phyloP scores from a whole-genome alignment of 176 grass and related monocot species.

The Urochloa ruziziensis region DNA sequence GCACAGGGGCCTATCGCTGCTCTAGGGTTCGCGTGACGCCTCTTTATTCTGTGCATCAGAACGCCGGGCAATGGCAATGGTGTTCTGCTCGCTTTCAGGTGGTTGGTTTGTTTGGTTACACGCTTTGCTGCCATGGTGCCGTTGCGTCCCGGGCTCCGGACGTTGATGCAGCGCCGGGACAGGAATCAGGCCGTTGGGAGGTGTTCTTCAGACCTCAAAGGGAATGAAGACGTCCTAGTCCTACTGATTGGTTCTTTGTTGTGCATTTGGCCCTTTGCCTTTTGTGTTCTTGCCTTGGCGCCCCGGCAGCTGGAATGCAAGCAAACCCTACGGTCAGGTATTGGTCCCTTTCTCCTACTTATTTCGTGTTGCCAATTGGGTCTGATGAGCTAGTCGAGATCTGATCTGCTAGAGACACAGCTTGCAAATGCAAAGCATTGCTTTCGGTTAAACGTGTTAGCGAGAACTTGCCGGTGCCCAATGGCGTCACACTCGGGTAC shows the following conservation, averaged over 20 bases:
- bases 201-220: conserved; percentile 15
- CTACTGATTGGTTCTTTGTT: background rate
- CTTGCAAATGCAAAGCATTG: background rate
- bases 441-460: background rate
- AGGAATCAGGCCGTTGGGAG: conserved; percentile 34
- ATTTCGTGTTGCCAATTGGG: background rate
- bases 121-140: background rate
- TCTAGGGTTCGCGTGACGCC: conserved; percentile 22
- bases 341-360: background rate
- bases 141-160: conserved; percentile 19
- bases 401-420: background rate
- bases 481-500: background rate
- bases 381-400: background rate
- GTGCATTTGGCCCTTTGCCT: background rate
- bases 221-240: background rate
- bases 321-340: background rate
- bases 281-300: background rate
- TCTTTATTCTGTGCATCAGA: background rate
- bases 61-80: background rate
- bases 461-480: background rate
- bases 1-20: conserved; percentile 8
- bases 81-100: conserved; percentile 31
- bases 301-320: background rate
- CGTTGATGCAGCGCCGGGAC: background rate
- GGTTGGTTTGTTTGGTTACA: background rate